Evolutionary conservation across 2,329 filamentous ascomycete genomes (phyloP).

Genomic region (Sordariomycetes sp.): DNA sequence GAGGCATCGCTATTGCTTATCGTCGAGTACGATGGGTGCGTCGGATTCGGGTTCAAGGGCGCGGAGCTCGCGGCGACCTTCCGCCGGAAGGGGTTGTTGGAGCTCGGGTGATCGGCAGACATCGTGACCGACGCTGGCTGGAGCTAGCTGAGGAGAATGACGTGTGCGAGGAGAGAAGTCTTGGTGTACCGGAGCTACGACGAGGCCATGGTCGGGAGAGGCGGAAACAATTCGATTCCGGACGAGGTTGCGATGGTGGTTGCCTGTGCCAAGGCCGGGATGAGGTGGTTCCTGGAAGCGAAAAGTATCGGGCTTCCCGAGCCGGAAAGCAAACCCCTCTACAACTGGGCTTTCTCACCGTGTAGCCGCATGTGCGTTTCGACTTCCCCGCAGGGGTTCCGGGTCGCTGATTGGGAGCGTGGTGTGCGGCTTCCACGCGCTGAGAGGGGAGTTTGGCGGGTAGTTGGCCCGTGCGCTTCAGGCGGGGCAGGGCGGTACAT

Average conservation of each 20-base stretch:
- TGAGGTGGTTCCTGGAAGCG: neutral
- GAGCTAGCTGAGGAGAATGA: neutral
- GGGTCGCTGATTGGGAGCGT: neutral
- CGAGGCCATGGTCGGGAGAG: neutral
- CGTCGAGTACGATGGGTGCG: neutral
- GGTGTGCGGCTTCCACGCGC: neutral
- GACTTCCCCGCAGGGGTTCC: neutral
- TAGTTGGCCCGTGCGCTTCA: neutral
- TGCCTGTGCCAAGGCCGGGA: neutral
- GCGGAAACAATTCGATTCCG: neutral
- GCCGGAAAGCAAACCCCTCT: neutral
- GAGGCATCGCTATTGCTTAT: neutral
- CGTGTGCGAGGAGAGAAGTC: neutral
- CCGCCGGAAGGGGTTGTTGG: conserved; percentile 3
- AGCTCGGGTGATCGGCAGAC: conserved; percentile 1
- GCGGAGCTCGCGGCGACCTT: neutral
- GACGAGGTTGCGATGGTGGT: neutral
- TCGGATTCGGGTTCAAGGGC: neutral
- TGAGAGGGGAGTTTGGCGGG: neutral
- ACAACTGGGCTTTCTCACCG: neutral
- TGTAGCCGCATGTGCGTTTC: neutral
- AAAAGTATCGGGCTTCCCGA: neutral
- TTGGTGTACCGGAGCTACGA: neutral
- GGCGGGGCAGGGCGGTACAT: neutral
- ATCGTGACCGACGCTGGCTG: neutral